Evolutionary conservation across 202 grass and related monocot genomes (phyloP), one percentile per base, ranked within the genome.

Genomic region (Schoenoplectus triqueter): DNA sequence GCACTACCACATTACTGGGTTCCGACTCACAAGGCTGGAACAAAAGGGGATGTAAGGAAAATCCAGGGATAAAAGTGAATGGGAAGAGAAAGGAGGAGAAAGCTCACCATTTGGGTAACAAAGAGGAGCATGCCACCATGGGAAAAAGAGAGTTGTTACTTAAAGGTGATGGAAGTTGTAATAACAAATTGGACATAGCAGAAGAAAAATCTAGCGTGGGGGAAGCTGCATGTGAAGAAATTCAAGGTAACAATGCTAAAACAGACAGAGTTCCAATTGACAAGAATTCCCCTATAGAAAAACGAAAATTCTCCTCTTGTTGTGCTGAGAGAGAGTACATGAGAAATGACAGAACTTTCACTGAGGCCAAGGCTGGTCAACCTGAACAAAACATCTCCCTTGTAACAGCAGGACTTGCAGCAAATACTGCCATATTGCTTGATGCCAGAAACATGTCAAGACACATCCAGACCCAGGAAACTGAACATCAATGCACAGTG

Each of bases 171-270:
- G 59, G 15, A 44, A 81, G 48, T 47, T 44, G 41, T 44, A 44
- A 18, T 73, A 73, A 47, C 7, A 49, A 73, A 73, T 73, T 50
- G 46, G 2, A 73, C 7, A 50, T 48, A 20, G 46, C 46, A 73
- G 45, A n/a, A 8, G 20, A 19, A 50, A 17, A 73, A 73, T 45
- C 45, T 73, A 50, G 46, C 10, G 45, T 18, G 17, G 2, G n/a
- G 42, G 46, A 73, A 73, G 45, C 69, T 73, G n/a, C 45, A 6
- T 49, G 45, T 50, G n/a, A 19, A 50, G 69, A 50, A 73, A 73
- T 49, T 73, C 45, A 50, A 48, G 69, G 17, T 50, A n/a, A 10
- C 46, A 73, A 19, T 10, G n/a, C 50, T 73, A 2, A 73, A 49
- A 49, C n/a, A 10, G 17, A 49, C 7, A 49, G 44, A 73, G 46